A percentile compares a stretch with the other conserved stretches of the same genome.
Conservation (phyloP, 768 basidiomycete species). For the Hydnomerulius pinastri region DNA sequence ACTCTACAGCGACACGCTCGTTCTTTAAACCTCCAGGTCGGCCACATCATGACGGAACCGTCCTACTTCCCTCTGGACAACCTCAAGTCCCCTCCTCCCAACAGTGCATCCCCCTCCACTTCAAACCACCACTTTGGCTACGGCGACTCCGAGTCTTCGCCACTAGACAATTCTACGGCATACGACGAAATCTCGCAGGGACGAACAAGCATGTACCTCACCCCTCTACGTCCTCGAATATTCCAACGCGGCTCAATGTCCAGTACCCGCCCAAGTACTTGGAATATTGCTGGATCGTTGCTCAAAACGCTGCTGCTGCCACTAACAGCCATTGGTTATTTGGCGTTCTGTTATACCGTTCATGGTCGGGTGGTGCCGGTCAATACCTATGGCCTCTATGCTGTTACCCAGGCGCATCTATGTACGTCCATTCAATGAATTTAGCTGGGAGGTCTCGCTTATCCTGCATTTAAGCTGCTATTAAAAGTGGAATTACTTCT, state of each 20-base stretch:
- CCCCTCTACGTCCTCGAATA: constrained; percentile 7
- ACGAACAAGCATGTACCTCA: constrained; percentile 4
- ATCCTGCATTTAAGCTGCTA: constrained; percentile 15
- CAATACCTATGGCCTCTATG: constrained; percentile 22
- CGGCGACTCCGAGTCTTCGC: neutral
- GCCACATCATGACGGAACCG: constrained; percentile 12
- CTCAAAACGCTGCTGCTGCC: constrained; percentile 24
- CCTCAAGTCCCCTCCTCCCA: constrained; percentile 1
- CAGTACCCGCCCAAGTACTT: neutral
- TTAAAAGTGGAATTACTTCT: constrained; percentile 29
- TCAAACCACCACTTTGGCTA: neutral
- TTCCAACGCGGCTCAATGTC: neutral
- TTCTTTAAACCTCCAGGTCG: constrained; percentile 1
- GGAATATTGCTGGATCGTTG: constrained; percentile 8
- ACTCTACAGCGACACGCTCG: constrained; percentile 7
- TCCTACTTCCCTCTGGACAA: constrained; percentile 22
- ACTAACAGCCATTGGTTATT: constrained; percentile 27
- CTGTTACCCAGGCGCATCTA: constrained; percentile 19
- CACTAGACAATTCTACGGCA: neutral
- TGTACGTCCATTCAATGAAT: constrained; percentile 8
- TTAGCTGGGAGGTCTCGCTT: neutral
- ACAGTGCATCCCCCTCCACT: neutral
- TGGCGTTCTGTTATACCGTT: constrained; percentile 30
- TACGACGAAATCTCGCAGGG: neutral
- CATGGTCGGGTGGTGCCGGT: constrained; percentile 25